phyloP scores from a whole-genome alignment of 2,329 filamentous ascomycete species.

The Xylariales sp. region DNA sequence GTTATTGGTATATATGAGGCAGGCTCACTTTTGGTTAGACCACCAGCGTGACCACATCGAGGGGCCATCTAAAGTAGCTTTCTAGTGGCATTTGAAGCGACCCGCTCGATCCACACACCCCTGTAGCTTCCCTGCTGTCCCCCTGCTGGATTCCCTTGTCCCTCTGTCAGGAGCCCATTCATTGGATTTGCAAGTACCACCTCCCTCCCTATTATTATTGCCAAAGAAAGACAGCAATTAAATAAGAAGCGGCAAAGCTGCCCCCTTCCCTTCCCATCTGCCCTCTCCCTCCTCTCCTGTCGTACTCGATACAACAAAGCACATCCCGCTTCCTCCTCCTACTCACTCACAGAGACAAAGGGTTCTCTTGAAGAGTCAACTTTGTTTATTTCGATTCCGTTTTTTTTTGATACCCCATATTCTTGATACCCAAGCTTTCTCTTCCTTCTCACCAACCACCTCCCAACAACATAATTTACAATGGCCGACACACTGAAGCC shows the following conservation, averaged over 20 bases:
- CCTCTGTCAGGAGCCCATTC: conserved; percentile 8
- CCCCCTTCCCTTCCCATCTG: conserved; percentile 13
- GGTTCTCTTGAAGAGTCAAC: not conserved
- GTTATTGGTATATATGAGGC: no score
- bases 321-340: conserved; percentile 6
- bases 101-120: conserved; percentile 7
- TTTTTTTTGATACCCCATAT: conserved; percentile 47
- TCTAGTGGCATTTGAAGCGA: conserved; percentile 8
- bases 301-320: conserved; percentile 17
- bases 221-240: conserved; percentile 29
- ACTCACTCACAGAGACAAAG: not conserved
- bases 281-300: conserved; percentile 21
- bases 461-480: conserved; percentile 37
- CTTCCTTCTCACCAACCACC: conserved; percentile 14
- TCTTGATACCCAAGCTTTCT: conserved; percentile 33
- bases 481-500: conserved; percentile 75
- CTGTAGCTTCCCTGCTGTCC: conserved; percentile 9
- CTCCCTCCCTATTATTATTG: conserved; percentile 23
- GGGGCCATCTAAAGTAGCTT: no score
- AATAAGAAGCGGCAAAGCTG: conserved; percentile 26
- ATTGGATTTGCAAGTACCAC: conserved; percentile 6
- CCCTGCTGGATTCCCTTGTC: conserved; percentile 9
- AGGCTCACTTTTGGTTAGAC: no score
- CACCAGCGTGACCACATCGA: no score
- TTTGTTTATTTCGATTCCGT: conserved; percentile 36